phyloP scores from a whole-genome alignment of 2,329 filamentous ascomycete species.

The Colletotrichum tropicale region DNA sequence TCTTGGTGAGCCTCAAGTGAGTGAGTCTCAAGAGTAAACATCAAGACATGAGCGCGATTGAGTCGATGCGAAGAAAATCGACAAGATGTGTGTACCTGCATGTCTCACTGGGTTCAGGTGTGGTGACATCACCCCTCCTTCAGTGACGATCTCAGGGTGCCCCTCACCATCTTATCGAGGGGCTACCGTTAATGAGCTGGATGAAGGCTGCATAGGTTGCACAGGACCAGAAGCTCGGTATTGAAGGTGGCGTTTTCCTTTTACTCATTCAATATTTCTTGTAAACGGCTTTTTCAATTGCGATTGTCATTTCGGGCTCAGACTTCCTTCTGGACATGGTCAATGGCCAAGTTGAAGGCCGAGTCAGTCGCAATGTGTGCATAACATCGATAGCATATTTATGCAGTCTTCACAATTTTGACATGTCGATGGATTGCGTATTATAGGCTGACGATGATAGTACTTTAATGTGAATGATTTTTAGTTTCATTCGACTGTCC shows the following conservation, averaged over 20 bases:
- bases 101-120: background rate
- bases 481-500: background rate
- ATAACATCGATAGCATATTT: background rate
- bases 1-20: background rate
- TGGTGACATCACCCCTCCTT: constrained; percentile 1
- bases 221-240: background rate
- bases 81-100: background rate
- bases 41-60: background rate
- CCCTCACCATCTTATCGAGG: background rate
- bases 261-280: background rate
- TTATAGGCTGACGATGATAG: background rate
- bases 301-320: background rate
- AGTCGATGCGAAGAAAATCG: background rate
- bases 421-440: background rate
- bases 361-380: background rate
- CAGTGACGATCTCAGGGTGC: background rate
- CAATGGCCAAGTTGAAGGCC: background rate
- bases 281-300: background rate
- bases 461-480: background rate
- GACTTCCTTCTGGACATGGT: background rate
- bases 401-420: background rate
- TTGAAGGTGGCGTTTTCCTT: background rate
- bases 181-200: background rate
- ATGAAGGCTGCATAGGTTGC: background rate
- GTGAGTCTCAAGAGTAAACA: background rate